Evolutionary conservation across 2,329 filamentous ascomycete species (phyloP).

Genomic region (Rhynchosporium secalis): DNA sequence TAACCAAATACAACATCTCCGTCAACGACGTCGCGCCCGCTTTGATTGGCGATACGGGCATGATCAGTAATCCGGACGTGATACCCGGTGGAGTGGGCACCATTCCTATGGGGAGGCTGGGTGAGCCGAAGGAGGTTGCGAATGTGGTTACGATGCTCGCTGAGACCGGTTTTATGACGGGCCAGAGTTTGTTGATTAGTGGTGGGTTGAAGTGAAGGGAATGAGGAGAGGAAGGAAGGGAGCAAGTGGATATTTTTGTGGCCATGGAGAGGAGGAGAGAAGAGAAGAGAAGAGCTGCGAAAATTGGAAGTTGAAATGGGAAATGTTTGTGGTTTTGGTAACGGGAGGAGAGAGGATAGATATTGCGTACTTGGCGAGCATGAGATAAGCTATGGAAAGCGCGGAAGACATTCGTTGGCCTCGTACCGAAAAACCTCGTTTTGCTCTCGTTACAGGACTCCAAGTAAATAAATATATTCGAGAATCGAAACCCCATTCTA

Average conservation of each 20-base stretch:
- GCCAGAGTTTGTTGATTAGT: slow-evolving; percentile 47
- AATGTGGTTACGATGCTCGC: slow-evolving; percentile 50
- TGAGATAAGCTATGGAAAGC: too few relatives aligned
- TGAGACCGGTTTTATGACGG: slow-evolving; percentile 48
- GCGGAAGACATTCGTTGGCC: too few relatives aligned
- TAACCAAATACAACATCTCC: slow-evolving; percentile 47
- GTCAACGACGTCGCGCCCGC: slow-evolving; percentile 51
- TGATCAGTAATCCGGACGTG: slow-evolving; percentile 42
- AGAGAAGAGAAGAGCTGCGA: too few relatives aligned
- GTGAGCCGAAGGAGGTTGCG: slow-evolving; percentile 48
- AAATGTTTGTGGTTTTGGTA: too few relatives aligned
- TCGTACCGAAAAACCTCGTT: too few relatives aligned
- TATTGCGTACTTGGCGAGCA: too few relatives aligned
- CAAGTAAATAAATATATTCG: too few relatives aligned
- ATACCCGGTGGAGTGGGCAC: slow-evolving; percentile 35
- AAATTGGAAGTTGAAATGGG: too few relatives aligned
- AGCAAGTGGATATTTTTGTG: background rate
- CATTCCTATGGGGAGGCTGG: slow-evolving; percentile 47
- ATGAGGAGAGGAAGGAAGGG: background rate
- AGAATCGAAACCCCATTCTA: too few relatives aligned
- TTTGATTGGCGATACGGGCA: slow-evolving; percentile 47
- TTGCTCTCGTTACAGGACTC: too few relatives aligned
- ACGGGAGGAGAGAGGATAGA: too few relatives aligned
- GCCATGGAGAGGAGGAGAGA: background rate
- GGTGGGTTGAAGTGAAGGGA: slow-evolving; percentile 40